A percentile compares a stretch with the other conserved stretches of the same genome.
Conservation (phyloP, 805 yeast species). For the Clavispora santaluciae region DNA sequence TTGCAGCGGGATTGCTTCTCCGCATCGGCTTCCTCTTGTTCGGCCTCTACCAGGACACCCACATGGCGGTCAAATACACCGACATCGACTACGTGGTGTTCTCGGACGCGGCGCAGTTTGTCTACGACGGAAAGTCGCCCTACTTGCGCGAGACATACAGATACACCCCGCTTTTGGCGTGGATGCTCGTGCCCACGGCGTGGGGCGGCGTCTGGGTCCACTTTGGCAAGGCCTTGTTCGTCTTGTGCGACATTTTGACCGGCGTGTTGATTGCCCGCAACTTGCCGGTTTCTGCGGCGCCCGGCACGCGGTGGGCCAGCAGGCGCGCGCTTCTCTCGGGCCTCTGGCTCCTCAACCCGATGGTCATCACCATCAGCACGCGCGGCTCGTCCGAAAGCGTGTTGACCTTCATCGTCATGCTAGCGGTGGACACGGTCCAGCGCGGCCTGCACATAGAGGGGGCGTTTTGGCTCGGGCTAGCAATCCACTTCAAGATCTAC, state of each 20-base stretch:
- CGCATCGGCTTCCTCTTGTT: constrained; percentile 65
- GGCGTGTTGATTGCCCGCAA: constrained; percentile 47
- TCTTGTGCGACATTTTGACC: constrained; percentile 73
- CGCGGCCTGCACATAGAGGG: constrained; percentile 20
- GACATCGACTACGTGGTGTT: constrained; percentile 94
- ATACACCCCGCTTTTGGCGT: constrained; percentile 86
- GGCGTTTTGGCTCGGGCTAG: constrained; percentile 57
- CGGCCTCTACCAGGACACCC: constrained; percentile 83
- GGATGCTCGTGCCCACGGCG: constrained; percentile 72
- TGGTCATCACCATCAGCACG: constrained; percentile 90
- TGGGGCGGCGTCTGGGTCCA: constrained; percentile 38
- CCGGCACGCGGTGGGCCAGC: constrained; percentile 7
- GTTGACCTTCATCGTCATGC: constrained; percentile 69
- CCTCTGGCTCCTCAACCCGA: constrained; percentile 89
- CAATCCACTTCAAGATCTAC: constrained; percentile 87
- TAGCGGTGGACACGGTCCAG: constrained; percentile 33
- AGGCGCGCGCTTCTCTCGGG: constrained; percentile 44
- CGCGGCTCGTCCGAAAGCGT: constrained; percentile 93
- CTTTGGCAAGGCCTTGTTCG: constrained; percentile 78
- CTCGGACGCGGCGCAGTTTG: constrained; percentile 82
- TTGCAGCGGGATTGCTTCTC: constrained; percentile 15
- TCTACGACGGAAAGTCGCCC: constrained; percentile 60
- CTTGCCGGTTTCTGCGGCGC: neutral
- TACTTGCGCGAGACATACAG: constrained; percentile 83
- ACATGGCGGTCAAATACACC: constrained; percentile 79